phyloP scores from a whole-genome alignment of 2,329 filamentous ascomycete species.

The Rasamsonia emersonii region DNA sequence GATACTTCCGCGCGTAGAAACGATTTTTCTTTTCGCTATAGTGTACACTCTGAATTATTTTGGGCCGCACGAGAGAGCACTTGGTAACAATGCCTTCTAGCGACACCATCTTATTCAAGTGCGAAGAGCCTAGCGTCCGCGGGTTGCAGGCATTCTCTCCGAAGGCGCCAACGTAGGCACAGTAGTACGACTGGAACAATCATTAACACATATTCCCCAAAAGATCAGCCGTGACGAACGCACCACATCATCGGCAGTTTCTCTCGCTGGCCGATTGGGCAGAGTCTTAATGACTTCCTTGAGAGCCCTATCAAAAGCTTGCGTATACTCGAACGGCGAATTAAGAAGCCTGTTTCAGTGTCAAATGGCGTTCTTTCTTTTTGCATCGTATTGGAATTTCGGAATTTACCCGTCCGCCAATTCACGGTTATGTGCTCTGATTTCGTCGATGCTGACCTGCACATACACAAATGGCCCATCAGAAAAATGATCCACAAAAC shows the following conservation, averaged over 20 bases:
- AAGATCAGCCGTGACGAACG: neutral
- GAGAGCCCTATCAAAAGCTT: slow-evolving; percentile 83
- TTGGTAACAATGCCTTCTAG: slow-evolving; percentile 96
- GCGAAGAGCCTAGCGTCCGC: slow-evolving; percentile 76
- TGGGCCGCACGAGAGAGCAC: slow-evolving; percentile 88
- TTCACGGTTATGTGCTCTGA: slow-evolving; percentile 76
- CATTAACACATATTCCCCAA: neutral
- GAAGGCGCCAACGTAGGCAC: slow-evolving; percentile 93
- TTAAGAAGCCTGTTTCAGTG: slow-evolving; percentile 60
- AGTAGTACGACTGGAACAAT: slow-evolving; percentile 60
- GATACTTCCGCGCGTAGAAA: slow-evolving; percentile 84
- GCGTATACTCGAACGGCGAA: slow-evolving; percentile 76
- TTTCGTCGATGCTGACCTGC: slow-evolving; percentile 75
- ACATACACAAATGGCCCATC: slow-evolving; percentile 11
- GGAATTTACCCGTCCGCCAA: slow-evolving; percentile 57
- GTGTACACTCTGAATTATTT: slow-evolving; percentile 97
- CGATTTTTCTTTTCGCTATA: slow-evolving; percentile 81
- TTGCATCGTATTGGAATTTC: neutral
- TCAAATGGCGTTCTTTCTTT: slow-evolving; percentile 10
- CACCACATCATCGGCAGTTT: slow-evolving; percentile 67
- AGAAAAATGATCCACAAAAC: neutral
- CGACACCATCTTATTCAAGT: slow-evolving; percentile 94
- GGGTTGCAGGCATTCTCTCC: slow-evolving; percentile 93
- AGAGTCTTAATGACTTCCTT: slow-evolving; percentile 80
- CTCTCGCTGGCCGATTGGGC: slow-evolving; percentile 64